Evolutionary conservation across 805 yeast species (phyloP).

Genomic region (Allodekkera sacchari): DNA sequence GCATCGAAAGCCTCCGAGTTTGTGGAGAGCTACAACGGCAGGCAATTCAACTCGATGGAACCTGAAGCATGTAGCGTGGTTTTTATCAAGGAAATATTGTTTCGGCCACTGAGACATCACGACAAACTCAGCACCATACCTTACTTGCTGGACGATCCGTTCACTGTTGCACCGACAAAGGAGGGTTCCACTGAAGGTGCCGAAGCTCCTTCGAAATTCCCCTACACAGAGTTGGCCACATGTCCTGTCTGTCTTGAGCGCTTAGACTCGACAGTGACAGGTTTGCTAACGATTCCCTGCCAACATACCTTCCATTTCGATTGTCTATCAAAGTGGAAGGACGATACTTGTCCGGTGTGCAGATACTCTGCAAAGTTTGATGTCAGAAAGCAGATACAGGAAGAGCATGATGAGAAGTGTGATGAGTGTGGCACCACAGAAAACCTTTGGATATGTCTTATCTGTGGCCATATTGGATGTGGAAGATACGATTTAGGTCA

Average conservation of each 20-base stretch:
- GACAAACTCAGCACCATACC: conserved; percentile 38
- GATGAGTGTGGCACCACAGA: conserved; percentile 46
- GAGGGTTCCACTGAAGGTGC: conserved; percentile 4
- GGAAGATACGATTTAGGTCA: conserved; percentile 82
- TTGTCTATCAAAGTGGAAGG: conserved; percentile 82
- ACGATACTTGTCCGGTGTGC: conserved; percentile 87
- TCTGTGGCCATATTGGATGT: conserved; percentile 91
- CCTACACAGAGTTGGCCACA: conserved; percentile 60
- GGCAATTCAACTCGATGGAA: conserved; percentile 76
- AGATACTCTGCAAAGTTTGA: conserved; percentile 50
- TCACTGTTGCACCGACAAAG: conserved; percentile 32
- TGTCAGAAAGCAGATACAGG: conserved; percentile 2
- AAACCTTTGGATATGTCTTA: conserved; percentile 80
- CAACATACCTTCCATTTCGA: conserved; percentile 91
- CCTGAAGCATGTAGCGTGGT: conserved; percentile 79
- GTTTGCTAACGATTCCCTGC: conserved; percentile 80
- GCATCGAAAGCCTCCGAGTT: conserved; percentile 52
- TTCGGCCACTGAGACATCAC: conserved; percentile 27
- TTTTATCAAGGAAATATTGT: conserved; percentile 51
- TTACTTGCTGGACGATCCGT: conserved; percentile 65
- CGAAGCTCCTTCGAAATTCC: conserved; percentile 16
- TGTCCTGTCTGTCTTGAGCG: conserved; percentile 91
- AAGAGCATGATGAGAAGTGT: conserved; percentile 34
- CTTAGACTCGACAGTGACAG: conserved; percentile 74
- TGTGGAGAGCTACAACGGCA: conserved; percentile 60